These are phyloP conservation scores for Xylaria curta DNA, from an alignment of 495 filamentous ascomycete species.

Conservation along the genomic window DNA sequence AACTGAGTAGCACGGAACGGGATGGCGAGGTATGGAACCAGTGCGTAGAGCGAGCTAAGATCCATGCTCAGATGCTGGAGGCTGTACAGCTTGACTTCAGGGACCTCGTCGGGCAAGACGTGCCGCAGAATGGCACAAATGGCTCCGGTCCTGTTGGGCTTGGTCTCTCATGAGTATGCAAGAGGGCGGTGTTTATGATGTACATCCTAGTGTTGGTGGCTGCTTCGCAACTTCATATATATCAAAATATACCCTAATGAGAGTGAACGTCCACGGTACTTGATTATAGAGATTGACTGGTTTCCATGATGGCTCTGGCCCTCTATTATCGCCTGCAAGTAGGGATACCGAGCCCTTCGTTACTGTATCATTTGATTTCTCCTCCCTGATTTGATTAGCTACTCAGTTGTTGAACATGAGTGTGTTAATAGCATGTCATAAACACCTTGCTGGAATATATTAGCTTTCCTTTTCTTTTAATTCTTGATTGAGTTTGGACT, in stretches of 20 bases:
- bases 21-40: constrained; percentile 75
- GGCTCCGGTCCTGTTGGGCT: constrained; percentile 47
- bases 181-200: not conserved
- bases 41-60: constrained; percentile 81
- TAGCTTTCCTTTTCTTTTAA: not conserved
- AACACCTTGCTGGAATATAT: not conserved
- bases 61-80: constrained; percentile 77
- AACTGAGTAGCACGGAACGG: constrained; percentile 79
- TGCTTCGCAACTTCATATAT: not conserved
- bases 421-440: not conserved
- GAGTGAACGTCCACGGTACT: not conserved
- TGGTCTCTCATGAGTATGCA: constrained; percentile 42
- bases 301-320: no score
- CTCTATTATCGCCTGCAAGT: not conserved
- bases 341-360: not conserved
- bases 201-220: not conserved
- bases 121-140: constrained; percentile 32
- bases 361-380: not conserved
- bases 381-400: not conserved
- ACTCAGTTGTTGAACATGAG: not conserved
- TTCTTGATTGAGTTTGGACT: not conserved
- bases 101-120: constrained; percentile 64
- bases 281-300: no score
- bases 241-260: not conserved
- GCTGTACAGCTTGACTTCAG: constrained; percentile 93